These are phyloP conservation scores for Manihot esculenta DNA, from an alignment of 441 rosid species.

Conservation along the genomic window DNA sequence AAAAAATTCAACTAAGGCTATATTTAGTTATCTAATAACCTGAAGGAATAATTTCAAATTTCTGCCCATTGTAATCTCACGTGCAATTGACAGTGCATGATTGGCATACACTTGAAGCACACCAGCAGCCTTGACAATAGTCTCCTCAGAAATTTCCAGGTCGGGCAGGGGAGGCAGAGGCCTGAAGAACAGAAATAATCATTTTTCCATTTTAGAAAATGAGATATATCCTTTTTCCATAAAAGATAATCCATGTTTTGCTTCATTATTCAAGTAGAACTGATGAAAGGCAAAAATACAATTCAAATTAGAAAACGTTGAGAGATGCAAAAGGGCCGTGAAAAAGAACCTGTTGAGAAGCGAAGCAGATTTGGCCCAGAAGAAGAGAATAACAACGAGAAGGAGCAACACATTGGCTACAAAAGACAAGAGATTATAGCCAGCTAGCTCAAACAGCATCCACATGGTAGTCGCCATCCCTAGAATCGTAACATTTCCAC, in stretches of 20 bases:
- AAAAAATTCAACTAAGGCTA: background rate
- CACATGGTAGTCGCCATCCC: conserved; percentile 57
- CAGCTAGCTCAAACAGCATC: conserved; percentile 70
- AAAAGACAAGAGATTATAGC: conserved; percentile 62
- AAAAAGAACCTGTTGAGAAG: conserved; percentile 70
- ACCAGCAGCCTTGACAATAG: conserved; percentile 45
- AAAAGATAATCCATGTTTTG: no score
- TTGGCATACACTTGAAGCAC: conserved; percentile 47
- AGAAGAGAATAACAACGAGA: conserved; percentile 65
- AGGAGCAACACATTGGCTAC: conserved; percentile 57
- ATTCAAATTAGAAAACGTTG: background rate
- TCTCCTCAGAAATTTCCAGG: conserved; percentile 69
- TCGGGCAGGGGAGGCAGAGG: conserved; percentile 92
- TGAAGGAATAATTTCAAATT: conserved; percentile 55
- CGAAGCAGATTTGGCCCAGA: conserved; percentile 95
- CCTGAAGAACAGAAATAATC: conserved; percentile 33
- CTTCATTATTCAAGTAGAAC: background rate
- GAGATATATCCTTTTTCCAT: no score
- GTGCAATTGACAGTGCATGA: conserved; percentile 46
- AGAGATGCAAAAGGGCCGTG: background rate
- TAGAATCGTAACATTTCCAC: conserved; percentile 43
- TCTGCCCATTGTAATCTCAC: conserved; percentile 58
- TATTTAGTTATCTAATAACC: conserved; percentile 48
- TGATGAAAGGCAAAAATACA: background rate
- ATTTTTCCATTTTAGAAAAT: background rate